Evolutionary conservation across 768 basidiomycete genomes (phyloP).

Genomic region (Paxillus involutus): DNA sequence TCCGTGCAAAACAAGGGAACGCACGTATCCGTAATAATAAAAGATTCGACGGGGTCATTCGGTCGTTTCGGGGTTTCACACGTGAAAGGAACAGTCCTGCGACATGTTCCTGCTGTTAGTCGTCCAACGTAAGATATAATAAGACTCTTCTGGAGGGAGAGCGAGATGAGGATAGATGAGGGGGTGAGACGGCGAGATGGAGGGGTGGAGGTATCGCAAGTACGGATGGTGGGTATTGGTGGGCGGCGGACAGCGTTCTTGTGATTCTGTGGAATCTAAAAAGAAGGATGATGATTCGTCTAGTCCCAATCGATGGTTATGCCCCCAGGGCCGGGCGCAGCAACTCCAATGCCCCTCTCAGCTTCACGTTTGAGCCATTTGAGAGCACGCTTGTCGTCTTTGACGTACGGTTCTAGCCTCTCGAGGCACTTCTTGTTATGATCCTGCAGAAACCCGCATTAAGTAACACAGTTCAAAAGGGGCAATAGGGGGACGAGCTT

Average conservation of each 20-base stretch:
- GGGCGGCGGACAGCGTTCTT: not conserved
- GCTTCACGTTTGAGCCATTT: conserved; percentile 80
- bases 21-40: conserved; percentile 27
- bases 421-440: conserved; percentile 78
- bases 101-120: conserved; percentile 24
- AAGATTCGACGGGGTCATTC: conserved; percentile 10
- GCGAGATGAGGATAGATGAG: conserved; percentile 5
- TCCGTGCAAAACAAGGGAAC: not conserved
- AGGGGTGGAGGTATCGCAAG: conserved; percentile 22
- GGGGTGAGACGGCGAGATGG: not conserved
- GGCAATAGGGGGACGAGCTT: conserved; percentile 12
- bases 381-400: conserved; percentile 76
- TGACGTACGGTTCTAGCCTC: conserved; percentile 61
- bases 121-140: conserved; percentile 24
- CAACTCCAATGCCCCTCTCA: conserved; percentile 73
- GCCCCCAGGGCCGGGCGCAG: conserved; percentile 61
- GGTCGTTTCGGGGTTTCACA: conserved; percentile 17
- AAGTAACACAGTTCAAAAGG: not conserved
- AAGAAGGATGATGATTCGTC: not conserved
- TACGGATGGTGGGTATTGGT: conserved; percentile 3
- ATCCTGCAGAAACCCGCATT: conserved; percentile 44
- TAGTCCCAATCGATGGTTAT: conserved; percentile 80
- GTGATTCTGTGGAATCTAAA: conserved; percentile 2
- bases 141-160: conserved; percentile 11
- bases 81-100: conserved; percentile 19